These are phyloP conservation scores for Bjerkandera adusta DNA, from an alignment of 1,284 basidiomycete species.

Conservation along the genomic window DNA sequence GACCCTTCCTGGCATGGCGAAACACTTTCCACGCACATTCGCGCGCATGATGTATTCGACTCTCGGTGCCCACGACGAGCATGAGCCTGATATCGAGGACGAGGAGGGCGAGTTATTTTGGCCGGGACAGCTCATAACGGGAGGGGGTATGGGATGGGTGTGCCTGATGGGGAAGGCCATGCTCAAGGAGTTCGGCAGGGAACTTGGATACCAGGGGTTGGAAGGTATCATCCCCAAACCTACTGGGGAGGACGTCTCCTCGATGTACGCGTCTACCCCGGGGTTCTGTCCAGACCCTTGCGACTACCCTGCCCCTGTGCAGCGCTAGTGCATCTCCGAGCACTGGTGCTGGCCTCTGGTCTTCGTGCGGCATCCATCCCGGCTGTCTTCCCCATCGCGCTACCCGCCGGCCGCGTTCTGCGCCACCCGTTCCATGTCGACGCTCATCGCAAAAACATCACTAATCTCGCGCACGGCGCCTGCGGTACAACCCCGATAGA, in stretches of 20 bases:
- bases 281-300: not conserved
- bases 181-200: slow-evolving; percentile 74
- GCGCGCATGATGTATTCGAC: slow-evolving; percentile 64
- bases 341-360: not conserved
- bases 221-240: slow-evolving; percentile 70
- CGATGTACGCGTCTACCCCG: slow-evolving; percentile 1
- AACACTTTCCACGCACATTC: slow-evolving; percentile 71
- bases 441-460: too few relatives aligned
- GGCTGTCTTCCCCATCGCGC: too few relatives aligned
- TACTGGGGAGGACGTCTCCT: slow-evolving; percentile 31
- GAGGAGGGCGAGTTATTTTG: slow-evolving; percentile 78
- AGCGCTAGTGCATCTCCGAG: not conserved
- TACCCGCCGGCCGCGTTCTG: not conserved
- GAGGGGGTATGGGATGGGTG: slow-evolving; percentile 76
- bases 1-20: slow-evolving; percentile 60
- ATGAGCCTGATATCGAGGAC: slow-evolving; percentile 77
- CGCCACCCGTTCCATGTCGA: too few relatives aligned
- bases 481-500: too few relatives aligned
- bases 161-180: slow-evolving; percentile 78
- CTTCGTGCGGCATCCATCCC: not conserved
- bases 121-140: slow-evolving; percentile 67
- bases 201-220: slow-evolving; percentile 66
- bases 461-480: too few relatives aligned
- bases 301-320: not conserved
- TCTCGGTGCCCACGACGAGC: slow-evolving; percentile 61